Evolutionary conservation across 805 yeast species (phyloP), one percentile per base, ranked within the genome.

Genomic region (Blastobotrys attinorum): DNA sequence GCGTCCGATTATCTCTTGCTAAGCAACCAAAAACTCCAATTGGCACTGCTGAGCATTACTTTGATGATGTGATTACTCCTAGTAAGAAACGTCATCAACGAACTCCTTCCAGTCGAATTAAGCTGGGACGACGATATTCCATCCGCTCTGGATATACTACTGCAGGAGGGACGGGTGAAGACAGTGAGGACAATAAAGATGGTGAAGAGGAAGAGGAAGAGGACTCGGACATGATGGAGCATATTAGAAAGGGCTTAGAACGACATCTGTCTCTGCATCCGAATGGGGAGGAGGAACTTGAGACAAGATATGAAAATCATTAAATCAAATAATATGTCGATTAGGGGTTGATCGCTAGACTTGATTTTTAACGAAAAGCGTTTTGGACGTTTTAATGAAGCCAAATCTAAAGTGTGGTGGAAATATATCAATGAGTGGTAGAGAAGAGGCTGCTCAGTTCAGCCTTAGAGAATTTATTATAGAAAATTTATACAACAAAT

Each of bases 1-100:
- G 96, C 47, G 73, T 78, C 37, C 73, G 86, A 0, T 77, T 81
- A 58, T 64, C 79, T 49, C 58, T 72, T 18, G 76, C 79, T n/a
- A 43, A 38, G 45, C 54, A 65, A 2, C 61, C 64, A 20, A 55
- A 54, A 33, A 57, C 62, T 37, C 61, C 66, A 6, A 47, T 52
- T 29, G 55, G 58, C 31, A 59, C 63, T 13, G 65, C 67, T 15
- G 61, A 53, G 45, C 54, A 49, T 45, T 64, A 57, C 53, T 61
- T 64, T 46, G 68, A 64, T 41, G 68, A 64, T 37, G 59, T 50
- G 11, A 47, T 47, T n/a, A 22, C 49, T 15, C 42, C 36, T 32
- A 51, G 50, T 22, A 21, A 46, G 16, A 16, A 43, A 13, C 38
- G 52, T 20, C 49, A 53, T 38, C 55, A 51, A 31, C 49, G 54